phyloP scores from a whole-genome alignment of 2,329 filamentous ascomycete species.

The Basipetospora chlamydospora region DNA sequence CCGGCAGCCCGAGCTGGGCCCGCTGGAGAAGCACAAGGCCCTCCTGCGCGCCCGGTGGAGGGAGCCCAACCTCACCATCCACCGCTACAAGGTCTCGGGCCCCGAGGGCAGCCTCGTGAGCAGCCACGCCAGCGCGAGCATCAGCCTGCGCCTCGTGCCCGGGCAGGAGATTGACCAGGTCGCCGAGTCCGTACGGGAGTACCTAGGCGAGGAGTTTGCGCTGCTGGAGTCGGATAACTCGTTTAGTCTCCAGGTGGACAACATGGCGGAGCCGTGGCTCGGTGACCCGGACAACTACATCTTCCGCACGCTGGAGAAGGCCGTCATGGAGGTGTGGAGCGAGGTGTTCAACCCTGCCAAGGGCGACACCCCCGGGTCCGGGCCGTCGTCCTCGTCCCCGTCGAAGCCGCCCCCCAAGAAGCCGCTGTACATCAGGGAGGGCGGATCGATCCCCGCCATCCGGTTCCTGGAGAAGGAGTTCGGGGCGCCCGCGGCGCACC shows the following conservation, averaged over 20 bases:
- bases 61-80: constrained; percentile 85
- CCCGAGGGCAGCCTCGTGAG: constrained; percentile 88
- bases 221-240: constrained; percentile 66
- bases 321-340: constrained; percentile 75
- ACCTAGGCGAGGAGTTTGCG: constrained; percentile 57
- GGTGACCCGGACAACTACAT: constrained; percentile 84
- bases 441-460: constrained; percentile 88
- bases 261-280: constrained; percentile 91
- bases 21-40: constrained; percentile 49
- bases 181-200: constrained; percentile 49
- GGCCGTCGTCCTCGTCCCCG: too few species aligned
- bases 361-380: neutral
- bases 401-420: constrained; percentile 27
- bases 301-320: constrained; percentile 75
- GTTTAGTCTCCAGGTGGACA: constrained; percentile 72
- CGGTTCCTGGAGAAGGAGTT: constrained; percentile 93
- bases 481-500: constrained; percentile 72
- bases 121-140: constrained; percentile 70
- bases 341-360: constrained; percentile 25
- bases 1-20: constrained; percentile 46
- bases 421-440: constrained; percentile 88
- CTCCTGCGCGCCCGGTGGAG: constrained; percentile 90
- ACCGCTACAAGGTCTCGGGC: constrained; percentile 83
- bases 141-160: constrained; percentile 84
- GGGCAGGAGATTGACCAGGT: constrained; percentile 80